Conservation (phyloP, 2,329 filamentous ascomycete genomes). For the Botrytis hyacinthi region DNA sequence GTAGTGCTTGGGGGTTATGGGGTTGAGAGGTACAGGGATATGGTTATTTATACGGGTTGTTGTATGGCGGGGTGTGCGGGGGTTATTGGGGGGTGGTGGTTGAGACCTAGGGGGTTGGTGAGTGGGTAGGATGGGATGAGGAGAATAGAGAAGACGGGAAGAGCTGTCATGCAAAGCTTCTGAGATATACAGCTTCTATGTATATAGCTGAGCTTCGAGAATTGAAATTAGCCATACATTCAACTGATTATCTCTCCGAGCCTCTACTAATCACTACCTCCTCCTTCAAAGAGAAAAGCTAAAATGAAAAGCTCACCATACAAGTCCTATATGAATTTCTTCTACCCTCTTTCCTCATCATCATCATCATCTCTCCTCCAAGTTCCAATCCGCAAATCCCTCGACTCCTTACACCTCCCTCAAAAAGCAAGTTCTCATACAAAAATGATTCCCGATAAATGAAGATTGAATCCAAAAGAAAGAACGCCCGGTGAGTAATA, state of each 20-base stretch:
- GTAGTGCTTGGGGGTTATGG: slow-evolving; percentile 22
- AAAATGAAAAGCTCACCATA: neutral
- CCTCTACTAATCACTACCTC: neutral
- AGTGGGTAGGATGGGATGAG: neutral
- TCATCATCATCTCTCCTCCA: too few relatives aligned
- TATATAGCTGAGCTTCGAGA: neutral
- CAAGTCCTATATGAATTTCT: fast-evolving
- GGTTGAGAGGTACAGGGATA: slow-evolving; percentile 26
- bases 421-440: neutral
- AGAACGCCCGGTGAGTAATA: neutral
- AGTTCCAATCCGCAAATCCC: fast-evolving
- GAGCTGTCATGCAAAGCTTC: neutral
- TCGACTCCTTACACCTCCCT: fast-evolving
- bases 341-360: too few relatives aligned
- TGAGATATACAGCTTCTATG: too few relatives aligned
- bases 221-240: neutral
- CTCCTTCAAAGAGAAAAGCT: neutral
- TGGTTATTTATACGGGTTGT: slow-evolving; percentile 28
- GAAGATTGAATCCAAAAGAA: neutral
- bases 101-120: slow-evolving; percentile 15
- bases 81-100: slow-evolving; percentile 25
- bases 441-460: neutral
- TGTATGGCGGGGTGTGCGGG: slow-evolving; percentile 24
- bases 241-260: neutral
- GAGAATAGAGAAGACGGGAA: neutral